Conservation (phyloP, 768 basidiomycete species). For the Hypholoma sublateritium region DNA sequence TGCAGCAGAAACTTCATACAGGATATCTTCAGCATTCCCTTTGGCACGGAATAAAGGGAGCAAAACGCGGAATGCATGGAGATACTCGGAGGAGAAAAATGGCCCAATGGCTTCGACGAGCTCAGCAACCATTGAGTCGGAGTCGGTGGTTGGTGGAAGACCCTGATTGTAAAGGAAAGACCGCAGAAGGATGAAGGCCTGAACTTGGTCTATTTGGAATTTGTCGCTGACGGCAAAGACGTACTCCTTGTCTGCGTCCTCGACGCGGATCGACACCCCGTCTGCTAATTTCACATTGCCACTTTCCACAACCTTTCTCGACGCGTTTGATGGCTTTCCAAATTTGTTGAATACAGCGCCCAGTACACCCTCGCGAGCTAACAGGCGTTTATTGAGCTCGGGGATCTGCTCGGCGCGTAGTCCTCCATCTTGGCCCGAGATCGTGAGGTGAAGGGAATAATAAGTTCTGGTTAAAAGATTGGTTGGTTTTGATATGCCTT, state of each 20-base stretch:
- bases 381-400: conserved; percentile 50
- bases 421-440: conserved; percentile 54
- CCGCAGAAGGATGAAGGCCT: conserved; percentile 71
- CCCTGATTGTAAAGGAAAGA: conserved; percentile 82
- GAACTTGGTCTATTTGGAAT: conserved; percentile 78
- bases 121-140: conserved; percentile 47
- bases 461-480: conserved; percentile 48
- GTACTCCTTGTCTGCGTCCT: conserved; percentile 69
- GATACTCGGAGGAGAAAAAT: conserved; percentile 81
- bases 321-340: conserved; percentile 65
- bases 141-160: conserved; percentile 48
- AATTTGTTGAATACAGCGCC: conserved; percentile 62
- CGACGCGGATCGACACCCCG: conserved; percentile 59
- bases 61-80: conserved; percentile 66
- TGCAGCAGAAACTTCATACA: conserved; percentile 53
- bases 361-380: conserved; percentile 56
- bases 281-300: conserved; percentile 71
- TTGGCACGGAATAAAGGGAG: conserved; percentile 76
- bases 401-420: conserved; percentile 49
- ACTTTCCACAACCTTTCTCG: conserved; percentile 63
- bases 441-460: conserved; percentile 51
- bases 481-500: background rate
- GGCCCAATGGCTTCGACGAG: conserved; percentile 71
- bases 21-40: conserved; percentile 53
- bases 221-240: conserved; percentile 63